These are phyloP conservation scores for Leptographium radiaticola DNA, from an alignment of 2,329 filamentous ascomycete genomes.

Conservation along the genomic window DNA sequence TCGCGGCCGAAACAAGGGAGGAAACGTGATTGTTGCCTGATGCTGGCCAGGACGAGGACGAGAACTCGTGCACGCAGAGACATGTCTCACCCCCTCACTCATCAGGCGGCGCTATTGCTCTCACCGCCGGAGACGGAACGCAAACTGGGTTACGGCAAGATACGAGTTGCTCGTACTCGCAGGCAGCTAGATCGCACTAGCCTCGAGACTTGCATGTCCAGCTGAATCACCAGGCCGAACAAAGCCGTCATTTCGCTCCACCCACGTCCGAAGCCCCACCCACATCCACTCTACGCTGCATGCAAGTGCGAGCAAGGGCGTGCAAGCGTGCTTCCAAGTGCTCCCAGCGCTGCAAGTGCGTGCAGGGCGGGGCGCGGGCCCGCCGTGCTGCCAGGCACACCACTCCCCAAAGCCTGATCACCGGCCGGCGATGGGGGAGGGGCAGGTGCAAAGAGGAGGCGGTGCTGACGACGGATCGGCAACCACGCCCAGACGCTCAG, in stretches of 20 bases:
- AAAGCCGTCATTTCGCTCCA: neutral
- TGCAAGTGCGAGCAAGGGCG: neutral
- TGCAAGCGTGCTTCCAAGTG: neutral
- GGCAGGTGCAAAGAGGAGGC: neutral
- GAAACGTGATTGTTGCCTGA: neutral
- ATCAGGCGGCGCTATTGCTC: neutral
- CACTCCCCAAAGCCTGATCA: neutral
- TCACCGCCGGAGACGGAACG: neutral
- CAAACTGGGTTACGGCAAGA: neutral
- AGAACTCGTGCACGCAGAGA: neutral
- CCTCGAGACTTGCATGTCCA: neutral
- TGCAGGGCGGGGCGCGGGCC: too few relatives aligned
- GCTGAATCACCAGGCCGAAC: neutral
- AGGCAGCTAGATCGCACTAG: neutral
- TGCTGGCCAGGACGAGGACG: neutral
- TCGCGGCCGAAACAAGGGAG: neutral
- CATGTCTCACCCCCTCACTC: neutral
- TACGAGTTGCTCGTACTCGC: neutral
- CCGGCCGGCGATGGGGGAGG: neutral
- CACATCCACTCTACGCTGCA: neutral
- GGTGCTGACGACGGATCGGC: neutral
- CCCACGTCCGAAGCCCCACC: neutral
- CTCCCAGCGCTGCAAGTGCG: neutral
- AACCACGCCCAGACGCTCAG: too few relatives aligned
- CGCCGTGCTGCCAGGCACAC: neutral